These are phyloP conservation scores for Adiantum capillusveneris DNA, from an alignment of 75 land plant genomes.

Conservation along the genomic window DNA sequence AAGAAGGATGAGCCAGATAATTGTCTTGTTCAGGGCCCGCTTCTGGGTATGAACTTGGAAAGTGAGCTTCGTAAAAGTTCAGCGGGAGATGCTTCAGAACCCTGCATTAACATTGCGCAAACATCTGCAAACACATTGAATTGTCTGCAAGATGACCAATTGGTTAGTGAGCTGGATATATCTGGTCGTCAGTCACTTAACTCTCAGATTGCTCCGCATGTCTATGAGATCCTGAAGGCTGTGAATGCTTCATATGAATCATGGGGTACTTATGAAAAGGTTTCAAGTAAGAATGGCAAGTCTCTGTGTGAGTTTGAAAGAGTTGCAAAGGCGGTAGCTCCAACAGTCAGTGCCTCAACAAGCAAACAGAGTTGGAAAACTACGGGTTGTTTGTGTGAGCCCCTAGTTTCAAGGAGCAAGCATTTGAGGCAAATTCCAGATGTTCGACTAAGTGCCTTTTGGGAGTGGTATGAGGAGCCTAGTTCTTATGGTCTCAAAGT, in stretches of 20 bases:
- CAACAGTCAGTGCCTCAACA: not conserved
- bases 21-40: no score
- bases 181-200: not conserved
- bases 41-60: no score
- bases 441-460: slow-evolving; percentile 35
- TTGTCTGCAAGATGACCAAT: not conserved
- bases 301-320: slow-evolving; percentile 59
- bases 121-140: not conserved
- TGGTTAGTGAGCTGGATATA: not conserved
- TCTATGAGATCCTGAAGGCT: slow-evolving; percentile 10
- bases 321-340: slow-evolving; percentile 13
- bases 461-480: slow-evolving; percentile 78
- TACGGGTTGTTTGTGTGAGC: not conserved
- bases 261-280: slow-evolving; percentile 27
- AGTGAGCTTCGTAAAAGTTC: no score
- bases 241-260: slow-evolving; percentile 24
- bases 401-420: not conserved
- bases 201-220: not conserved
- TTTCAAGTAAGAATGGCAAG: slow-evolving; percentile 22
- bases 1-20: no score
- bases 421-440: slow-evolving; percentile 26
- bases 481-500: slow-evolving; percentile 73
- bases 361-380: not conserved
- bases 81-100: not conserved
- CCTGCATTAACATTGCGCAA: not conserved